Conservation (phyloP, 257 asterid genomes). For the Nicotiana undulata region DNA sequence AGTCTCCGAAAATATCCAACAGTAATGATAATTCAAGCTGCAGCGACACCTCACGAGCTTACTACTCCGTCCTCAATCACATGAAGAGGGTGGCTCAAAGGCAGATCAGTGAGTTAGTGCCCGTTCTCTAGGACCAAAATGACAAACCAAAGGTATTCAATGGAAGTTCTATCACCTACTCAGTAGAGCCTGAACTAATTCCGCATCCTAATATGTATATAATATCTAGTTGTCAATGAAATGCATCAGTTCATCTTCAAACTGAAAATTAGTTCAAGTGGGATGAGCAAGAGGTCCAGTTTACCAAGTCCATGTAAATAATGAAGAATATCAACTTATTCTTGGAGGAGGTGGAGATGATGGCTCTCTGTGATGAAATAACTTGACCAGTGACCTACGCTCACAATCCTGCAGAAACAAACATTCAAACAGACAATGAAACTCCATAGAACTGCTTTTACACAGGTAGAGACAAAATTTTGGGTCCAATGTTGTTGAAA, state of each 20-base stretch:
- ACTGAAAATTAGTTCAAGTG: not conserved
- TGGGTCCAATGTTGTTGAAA: not conserved
- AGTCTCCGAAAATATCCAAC: not conserved
- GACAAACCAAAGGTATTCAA: not conserved
- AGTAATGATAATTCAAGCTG: not conserved
- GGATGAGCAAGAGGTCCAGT: not conserved
- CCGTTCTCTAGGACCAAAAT: not conserved
- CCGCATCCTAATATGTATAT: not conserved
- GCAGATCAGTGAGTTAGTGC: not conserved
- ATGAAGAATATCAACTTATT: not conserved
- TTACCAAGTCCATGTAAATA: not conserved
- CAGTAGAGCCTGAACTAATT: not conserved
- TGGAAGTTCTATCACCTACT: not conserved
- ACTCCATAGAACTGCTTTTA: not conserved
- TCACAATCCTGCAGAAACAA: conserved; percentile 33
- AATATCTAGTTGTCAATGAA: not conserved
- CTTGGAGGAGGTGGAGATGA: conserved; percentile 12
- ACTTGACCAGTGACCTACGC: conserved; percentile 33
- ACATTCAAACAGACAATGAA: not conserved
- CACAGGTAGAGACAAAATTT: not conserved
- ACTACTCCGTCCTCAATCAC: not conserved
- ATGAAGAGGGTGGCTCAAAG: not conserved
- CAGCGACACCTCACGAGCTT: not conserved
- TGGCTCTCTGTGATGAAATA: conserved; percentile 33
- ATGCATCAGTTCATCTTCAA: conserved; percentile 5